Evolutionary conservation across 192 early-diverging fungal species (phyloP).

Genomic region (Geranomyces variabilis): DNA sequence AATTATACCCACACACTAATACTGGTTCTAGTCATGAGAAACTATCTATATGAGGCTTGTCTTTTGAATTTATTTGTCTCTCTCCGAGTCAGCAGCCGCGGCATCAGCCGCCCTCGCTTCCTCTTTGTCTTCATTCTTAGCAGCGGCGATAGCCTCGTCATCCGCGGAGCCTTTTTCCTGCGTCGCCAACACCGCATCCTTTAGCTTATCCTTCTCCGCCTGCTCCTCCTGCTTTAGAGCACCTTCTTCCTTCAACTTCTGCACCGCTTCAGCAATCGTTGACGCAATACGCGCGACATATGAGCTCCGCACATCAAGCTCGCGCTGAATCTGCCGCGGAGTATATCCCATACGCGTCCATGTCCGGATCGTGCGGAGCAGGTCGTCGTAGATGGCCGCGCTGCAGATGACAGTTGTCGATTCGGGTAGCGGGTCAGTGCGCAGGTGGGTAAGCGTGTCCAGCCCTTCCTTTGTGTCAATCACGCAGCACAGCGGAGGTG

Average conservation of each 20-base stretch:
- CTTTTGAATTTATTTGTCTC: no score
- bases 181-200: no score
- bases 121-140: no score
- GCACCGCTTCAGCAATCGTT: conserved; percentile 9
- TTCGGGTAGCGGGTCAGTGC: background rate
- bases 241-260: conserved; percentile 17
- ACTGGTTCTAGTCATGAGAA: no score
- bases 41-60: no score
- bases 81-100: no score
- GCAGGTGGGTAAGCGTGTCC: conserved; percentile 18
- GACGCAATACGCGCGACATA: conserved; percentile 18
- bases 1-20: no score
- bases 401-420: conserved; percentile 19
- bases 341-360: conserved; percentile 26
- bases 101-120: no score
- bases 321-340: conserved; percentile 26
- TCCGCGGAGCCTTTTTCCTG: no score
- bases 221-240: background rate
- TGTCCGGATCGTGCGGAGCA: conserved; percentile 15
- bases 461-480: conserved; percentile 33
- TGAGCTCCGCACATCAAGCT: conserved; percentile 21
- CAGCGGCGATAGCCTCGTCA: no score
- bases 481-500: conserved; percentile 14
- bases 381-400: conserved; percentile 19
- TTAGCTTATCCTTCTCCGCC: background rate